phyloP scores from a whole-genome alignment of 305 asterid genomes.

The Fraxinus paxiana region DNA sequence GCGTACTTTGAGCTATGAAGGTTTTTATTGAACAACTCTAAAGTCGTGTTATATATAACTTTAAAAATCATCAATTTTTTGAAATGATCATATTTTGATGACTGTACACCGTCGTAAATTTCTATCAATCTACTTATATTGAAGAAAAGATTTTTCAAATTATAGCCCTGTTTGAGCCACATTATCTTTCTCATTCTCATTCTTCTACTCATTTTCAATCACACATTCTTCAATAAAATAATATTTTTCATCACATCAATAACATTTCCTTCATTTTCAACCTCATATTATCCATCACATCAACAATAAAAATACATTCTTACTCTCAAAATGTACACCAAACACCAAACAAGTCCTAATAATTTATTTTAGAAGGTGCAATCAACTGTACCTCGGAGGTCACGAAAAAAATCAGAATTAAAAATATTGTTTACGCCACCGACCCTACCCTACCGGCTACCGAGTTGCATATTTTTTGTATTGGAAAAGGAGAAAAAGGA shows the following conservation, averaged over 20 bases:
- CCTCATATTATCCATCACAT: no score
- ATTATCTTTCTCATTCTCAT: no score
- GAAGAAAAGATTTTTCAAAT: background rate
- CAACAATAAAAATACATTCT: no score
- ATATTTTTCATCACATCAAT: no score
- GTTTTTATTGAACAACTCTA: background rate
- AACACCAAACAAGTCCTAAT: no score
- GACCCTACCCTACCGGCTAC: background rate
- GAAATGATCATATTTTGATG: background rate
- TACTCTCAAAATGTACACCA: no score
- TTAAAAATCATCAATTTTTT: no score
- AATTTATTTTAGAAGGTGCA: background rate
- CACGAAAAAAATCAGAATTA: background rate
- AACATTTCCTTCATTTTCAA: no score
- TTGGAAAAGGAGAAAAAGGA: background rate
- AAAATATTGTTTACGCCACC: background rate
- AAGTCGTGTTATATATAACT: background rate
- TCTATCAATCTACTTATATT: background rate
- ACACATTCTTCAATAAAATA: no score
- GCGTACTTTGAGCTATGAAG: background rate
- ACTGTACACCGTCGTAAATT: background rate
- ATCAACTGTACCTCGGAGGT: background rate
- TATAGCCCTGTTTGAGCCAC: no score
- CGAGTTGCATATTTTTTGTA: background rate
- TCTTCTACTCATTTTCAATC: no score